Conservation (phyloP, 139 green algal genomes). For the Chlamydomonas sp. region DNA sequence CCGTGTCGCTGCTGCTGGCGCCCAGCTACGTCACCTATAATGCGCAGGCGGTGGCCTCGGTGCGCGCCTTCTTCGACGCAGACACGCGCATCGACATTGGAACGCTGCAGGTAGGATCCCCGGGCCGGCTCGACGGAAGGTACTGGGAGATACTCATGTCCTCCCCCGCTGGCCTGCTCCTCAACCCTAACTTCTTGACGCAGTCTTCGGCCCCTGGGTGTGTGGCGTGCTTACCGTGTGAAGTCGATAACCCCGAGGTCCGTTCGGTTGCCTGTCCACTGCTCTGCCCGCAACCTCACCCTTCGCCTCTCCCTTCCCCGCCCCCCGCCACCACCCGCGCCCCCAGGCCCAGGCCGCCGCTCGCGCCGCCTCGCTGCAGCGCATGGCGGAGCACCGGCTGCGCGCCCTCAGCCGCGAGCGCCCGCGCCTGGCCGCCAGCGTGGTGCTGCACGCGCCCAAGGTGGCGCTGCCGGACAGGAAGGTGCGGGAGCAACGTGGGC, state of each 20-base stretch:
- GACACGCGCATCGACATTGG: conserved; percentile 6
- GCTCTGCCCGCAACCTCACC: neutral
- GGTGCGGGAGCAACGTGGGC: neutral
- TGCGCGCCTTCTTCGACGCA: conserved; percentile 83
- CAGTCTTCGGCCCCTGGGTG: too few relatives aligned
- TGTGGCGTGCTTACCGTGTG: too few relatives aligned
- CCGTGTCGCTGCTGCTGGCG: conserved; percentile 66
- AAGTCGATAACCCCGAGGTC: neutral
- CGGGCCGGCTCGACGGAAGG: too few relatives aligned
- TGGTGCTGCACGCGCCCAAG: conserved; percentile 90
- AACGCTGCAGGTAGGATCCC: conserved; percentile 41
- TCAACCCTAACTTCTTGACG: neutral
- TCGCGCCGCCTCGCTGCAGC: conserved; percentile 56
- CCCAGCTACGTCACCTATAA: conserved; percentile 87
- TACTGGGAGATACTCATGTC: neutral
- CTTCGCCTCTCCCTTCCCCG: neutral
- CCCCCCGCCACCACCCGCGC: neutral
- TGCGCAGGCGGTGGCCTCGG: conserved; percentile 58
- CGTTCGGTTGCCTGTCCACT: neutral
- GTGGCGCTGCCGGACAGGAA: conserved; percentile 50
- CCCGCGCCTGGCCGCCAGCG: conserved; percentile 63
- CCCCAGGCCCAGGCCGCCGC: conserved; percentile 59
- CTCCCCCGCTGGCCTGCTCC: neutral
- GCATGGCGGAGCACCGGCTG: conserved; percentile 66
- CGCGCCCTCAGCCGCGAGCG: conserved; percentile 46